A percentile compares a stretch with the other conserved stretches of the same genome.
phyloP scores from a whole-genome alignment of 805 yeast genomes.

The Schwanniomyces occidentalis region DNA sequence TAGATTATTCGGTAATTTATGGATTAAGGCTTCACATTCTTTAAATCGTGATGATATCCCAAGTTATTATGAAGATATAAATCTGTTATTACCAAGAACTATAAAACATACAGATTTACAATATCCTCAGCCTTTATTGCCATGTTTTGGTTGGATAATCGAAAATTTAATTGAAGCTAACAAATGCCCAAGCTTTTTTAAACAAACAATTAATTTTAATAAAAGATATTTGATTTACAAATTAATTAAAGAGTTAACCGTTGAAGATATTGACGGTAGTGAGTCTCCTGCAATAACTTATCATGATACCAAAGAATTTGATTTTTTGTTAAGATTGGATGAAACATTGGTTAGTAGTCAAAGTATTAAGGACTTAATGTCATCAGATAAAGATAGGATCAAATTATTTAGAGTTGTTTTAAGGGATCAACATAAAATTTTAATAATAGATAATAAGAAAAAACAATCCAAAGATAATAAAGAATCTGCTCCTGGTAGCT shows the following conservation, averaged over 20 bases:
- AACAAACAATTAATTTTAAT: constrained; percentile 77
- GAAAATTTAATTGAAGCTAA: constrained; percentile 69
- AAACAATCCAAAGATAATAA: constrained; percentile 21
- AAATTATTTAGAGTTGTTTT: constrained; percentile 31
- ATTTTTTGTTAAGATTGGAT: constrained; percentile 51
- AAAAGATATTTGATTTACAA: constrained; percentile 51
- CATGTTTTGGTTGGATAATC: constrained; percentile 90
- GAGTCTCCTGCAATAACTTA: constrained; percentile 18
- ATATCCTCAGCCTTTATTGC: constrained; percentile 54
- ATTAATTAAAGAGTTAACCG: constrained; percentile 37
- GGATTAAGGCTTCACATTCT: constrained; percentile 59
- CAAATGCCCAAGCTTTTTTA: constrained; percentile 72
- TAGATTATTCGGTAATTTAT: constrained; percentile 62
- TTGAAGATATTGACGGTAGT: constrained; percentile 32
- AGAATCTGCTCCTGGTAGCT: constrained; percentile 5
- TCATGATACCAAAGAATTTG: constrained; percentile 46
- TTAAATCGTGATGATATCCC: constrained; percentile 16
- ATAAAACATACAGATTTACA: constrained; percentile 29
- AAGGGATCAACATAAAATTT: constrained; percentile 32
- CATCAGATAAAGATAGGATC: constrained; percentile 23
- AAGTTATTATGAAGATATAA: constrained; percentile 28
- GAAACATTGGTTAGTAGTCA: constrained; percentile 34
- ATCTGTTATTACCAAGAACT: constrained; percentile 30
- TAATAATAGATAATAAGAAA: constrained; percentile 33
- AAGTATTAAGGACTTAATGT: constrained; percentile 35